Conservation (phyloP, 225 moss, liverwort and hornwort species). For the Pseudisothecium myosuroides region DNA sequence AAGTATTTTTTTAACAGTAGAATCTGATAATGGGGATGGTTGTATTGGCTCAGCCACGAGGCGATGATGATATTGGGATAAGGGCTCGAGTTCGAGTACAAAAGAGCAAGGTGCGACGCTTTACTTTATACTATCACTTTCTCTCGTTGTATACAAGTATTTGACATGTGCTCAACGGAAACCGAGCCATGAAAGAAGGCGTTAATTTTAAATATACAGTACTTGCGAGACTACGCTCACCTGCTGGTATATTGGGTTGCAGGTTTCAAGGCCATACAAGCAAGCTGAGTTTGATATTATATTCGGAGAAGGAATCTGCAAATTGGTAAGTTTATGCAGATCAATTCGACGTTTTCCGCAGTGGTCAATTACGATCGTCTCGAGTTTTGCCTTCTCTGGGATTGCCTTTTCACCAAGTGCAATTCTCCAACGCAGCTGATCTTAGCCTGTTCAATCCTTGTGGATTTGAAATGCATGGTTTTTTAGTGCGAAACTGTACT, state of each 20-base stretch:
- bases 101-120: constrained; percentile 66
- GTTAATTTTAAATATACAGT: neutral
- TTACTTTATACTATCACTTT: neutral
- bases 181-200: neutral
- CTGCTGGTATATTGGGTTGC: neutral
- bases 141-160: neutral
- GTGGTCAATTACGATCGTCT: neutral
- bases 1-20: neutral
- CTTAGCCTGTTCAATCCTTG: neutral
- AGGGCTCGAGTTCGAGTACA: constrained; percentile 79
- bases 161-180: neutral
- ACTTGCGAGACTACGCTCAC: neutral
- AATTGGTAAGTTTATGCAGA: constrained; percentile 16
- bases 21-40: neutral
- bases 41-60: constrained; percentile 58
- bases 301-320: constrained; percentile 90
- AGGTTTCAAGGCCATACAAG: constrained; percentile 93
- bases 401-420: neutral
- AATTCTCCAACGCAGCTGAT: neutral
- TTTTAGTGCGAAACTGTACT: neutral
- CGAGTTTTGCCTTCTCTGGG: neutral
- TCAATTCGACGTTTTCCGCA: neutral
- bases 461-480: neutral
- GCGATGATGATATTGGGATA: constrained; percentile 80
- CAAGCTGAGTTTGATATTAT: constrained; percentile 98